These are phyloP conservation scores for Neoboletus brunneissimus DNA, from an alignment of 768 basidiomycete genomes.

Conservation along the genomic window DNA sequence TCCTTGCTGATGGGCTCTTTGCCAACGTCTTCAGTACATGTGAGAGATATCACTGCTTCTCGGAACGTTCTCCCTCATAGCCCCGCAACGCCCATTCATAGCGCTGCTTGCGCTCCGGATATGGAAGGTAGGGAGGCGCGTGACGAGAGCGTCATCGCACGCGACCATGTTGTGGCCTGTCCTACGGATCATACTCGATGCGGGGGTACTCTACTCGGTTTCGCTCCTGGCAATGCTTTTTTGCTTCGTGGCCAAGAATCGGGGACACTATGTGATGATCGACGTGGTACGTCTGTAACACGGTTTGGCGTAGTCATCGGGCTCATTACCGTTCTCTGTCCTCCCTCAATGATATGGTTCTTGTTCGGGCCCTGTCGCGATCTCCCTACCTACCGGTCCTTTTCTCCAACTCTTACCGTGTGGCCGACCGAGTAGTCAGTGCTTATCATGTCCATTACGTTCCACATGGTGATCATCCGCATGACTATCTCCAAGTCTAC, in stretches of 20 bases:
- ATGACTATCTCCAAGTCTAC: neutral
- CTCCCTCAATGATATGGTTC: no score
- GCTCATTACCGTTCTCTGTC: neutral
- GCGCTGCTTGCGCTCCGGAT: constrained; percentile 26
- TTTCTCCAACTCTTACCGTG: no score
- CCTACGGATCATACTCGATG: constrained; percentile 23
- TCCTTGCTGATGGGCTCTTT: constrained; percentile 17
- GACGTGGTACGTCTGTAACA: constrained; percentile 17
- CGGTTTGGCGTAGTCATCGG: neutral
- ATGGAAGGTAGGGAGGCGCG: constrained; percentile 16
- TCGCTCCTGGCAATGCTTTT: constrained; percentile 22
- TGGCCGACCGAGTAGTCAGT: neutral
- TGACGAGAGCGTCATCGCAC: neutral
- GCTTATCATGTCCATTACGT: neutral
- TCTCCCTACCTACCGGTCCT: neutral
- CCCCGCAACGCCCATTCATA: neutral
- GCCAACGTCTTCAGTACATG: constrained; percentile 23
- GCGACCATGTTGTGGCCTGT: constrained; percentile 15
- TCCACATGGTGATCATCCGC: neutral
- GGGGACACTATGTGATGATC: constrained; percentile 19
- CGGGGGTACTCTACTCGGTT: constrained; percentile 22
- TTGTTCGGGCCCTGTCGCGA: neutral
- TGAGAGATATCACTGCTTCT: neutral
- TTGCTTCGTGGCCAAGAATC: constrained; percentile 21
- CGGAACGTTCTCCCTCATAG: neutral